Evolutionary conservation across 345 rosid genomes (phyloP), one percentile per base, ranked within the genome.

Genomic region (Brassica juncea): DNA sequence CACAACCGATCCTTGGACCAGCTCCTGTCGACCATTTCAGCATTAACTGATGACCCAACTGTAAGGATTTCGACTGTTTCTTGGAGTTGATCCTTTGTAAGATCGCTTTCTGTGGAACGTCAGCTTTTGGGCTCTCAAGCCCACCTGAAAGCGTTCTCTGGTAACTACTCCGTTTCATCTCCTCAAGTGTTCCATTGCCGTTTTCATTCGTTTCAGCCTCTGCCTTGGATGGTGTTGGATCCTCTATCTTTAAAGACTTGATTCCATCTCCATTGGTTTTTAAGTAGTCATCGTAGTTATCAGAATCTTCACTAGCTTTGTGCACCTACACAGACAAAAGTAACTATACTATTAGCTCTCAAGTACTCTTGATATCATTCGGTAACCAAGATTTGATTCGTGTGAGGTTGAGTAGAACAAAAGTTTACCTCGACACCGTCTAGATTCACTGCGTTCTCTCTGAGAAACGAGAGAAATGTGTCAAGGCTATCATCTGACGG

Each of bases 1-100:
- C 90, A 71, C 99, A 94, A 14, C 94, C 98, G 10, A 88, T 88
- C 70, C 94, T 86, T 15, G 97, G 98, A 57, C 97, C 94, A 11
- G 88, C 93, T 35, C 97, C 96, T 0, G 93, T 89, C 12, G 97
- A 84, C 98, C 98, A 94, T 80, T 87, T 91, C 67, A 82, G 86
- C 7, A 93, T 77, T 59, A 94, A 84, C 66, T 94, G 97, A 81
- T 92, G 87, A 34, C 96, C 97, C 68, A 94, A 76, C 61, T 92
- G 94, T 61, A 88, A 86, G 12, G 94, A 91, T 59, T 82, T 83
- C 0, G 81, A 84, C 2, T 81, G 87, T 77, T 86, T 92, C 93
- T 94, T 94, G 16, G 99, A 92, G 73, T 88, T 86, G 82, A 91
- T 89, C 81, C 97, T 87, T 68, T 86, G 69, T 77, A 91, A 62